These are phyloP conservation scores for Aquilaria yunnanensis DNA, from an alignment of 345 rosid species.

Conservation along the genomic window DNA sequence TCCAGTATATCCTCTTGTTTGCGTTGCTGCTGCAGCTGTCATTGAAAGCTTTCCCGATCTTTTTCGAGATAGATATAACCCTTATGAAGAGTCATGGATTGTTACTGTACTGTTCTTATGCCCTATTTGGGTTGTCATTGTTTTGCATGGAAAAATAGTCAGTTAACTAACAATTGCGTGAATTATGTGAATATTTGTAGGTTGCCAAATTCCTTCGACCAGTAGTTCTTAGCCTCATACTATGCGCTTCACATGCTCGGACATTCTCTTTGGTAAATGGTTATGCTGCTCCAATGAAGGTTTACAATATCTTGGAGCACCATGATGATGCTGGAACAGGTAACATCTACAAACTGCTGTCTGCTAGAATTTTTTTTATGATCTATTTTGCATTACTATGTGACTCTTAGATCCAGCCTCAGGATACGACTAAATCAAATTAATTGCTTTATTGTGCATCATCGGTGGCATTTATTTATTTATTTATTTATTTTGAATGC, in stretches of 20 bases:
- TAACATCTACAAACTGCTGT: conserved; percentile 14
- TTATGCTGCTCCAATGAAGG: conserved; percentile 74
- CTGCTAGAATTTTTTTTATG: too few species aligned
- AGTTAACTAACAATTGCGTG: too few species aligned
- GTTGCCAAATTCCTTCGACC: conserved; percentile 68
- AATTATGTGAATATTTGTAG: conserved; percentile 32
- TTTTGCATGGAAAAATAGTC: too few species aligned
- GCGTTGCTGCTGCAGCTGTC: conserved; percentile 93
- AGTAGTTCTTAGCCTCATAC: conserved; percentile 61
- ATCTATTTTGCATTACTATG: too few species aligned
- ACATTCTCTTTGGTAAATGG: conserved; percentile 87
- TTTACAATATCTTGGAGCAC: conserved; percentile 87
- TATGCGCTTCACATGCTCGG: conserved; percentile 83
- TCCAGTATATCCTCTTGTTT: conserved; percentile 89
- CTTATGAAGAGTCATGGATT: conserved; percentile 37
- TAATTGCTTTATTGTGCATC: too few species aligned
- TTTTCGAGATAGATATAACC: conserved; percentile 55
- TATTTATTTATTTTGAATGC: too few species aligned
- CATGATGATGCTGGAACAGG: conserved; percentile 75
- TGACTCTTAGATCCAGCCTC: too few species aligned
- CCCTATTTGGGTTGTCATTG: too few species aligned
- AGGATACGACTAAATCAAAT: too few species aligned
- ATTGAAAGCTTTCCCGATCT: conserved; percentile 95
- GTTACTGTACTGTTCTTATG: conserved; percentile 41
- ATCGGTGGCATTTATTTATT: too few species aligned